These are phyloP conservation scores for Erodium trifolium DNA, from an alignment of 441 rosid genomes.

Conservation along the genomic window DNA sequence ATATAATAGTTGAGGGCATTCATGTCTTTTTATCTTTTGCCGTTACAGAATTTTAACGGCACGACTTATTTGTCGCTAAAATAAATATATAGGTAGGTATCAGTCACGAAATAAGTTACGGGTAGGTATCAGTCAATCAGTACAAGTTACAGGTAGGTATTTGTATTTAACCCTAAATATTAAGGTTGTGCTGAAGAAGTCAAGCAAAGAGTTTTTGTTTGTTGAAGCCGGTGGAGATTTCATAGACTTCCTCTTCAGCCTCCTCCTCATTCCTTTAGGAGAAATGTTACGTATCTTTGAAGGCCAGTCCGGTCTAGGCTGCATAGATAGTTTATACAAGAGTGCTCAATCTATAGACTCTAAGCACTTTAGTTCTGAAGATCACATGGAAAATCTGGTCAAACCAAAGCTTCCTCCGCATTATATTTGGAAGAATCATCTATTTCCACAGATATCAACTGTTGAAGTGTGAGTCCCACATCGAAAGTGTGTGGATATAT, in stretches of 20 bases:
- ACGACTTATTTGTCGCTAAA: too few species aligned
- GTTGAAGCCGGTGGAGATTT: background rate
- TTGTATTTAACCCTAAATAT: too few species aligned
- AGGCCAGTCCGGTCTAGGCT: background rate
- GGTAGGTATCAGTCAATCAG: too few species aligned
- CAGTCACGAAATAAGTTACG: too few species aligned
- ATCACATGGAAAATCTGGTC: background rate
- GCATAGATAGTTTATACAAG: background rate
- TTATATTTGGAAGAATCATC: too few species aligned
- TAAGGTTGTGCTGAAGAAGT: background rate
- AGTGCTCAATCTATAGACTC: background rate
- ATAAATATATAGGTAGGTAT: too few species aligned
- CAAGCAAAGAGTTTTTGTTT: background rate
- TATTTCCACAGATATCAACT: background rate
- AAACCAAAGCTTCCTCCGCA: background rate
- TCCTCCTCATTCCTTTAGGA: background rate
- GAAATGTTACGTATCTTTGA: background rate
- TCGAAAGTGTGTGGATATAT: too few species aligned
- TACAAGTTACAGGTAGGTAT: too few species aligned
- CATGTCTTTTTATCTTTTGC: too few species aligned
- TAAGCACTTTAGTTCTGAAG: background rate
- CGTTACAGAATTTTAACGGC: too few species aligned
- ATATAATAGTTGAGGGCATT: too few species aligned
- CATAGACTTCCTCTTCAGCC: background rate
- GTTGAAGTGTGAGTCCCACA: too few species aligned